Conservation (phyloP, 208 protist species). For the Wallacemonas collosoma region DNA sequence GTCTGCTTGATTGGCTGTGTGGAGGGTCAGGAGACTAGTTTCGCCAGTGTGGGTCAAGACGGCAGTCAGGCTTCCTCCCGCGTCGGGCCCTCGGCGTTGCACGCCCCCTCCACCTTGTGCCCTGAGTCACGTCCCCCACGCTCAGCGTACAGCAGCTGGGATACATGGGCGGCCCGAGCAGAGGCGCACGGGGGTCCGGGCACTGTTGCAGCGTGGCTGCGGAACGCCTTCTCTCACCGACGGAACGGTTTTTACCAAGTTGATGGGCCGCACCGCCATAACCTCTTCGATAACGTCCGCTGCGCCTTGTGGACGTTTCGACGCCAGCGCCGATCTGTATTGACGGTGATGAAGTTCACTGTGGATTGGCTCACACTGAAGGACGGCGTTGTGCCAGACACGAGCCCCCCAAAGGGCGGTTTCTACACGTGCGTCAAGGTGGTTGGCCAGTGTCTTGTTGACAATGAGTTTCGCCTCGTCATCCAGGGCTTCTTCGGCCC, state of each 20-base stretch:
- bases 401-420: conserved; percentile 21
- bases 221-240: conserved; percentile 59
- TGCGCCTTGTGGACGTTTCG: conserved; percentile 78
- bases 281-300: conserved; percentile 75
- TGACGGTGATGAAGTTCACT: conserved; percentile 68
- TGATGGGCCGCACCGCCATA: conserved; percentile 64
- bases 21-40: conserved; percentile 42
- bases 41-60: conserved; percentile 28
- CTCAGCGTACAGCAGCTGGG: conserved; percentile 44
- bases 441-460: conserved; percentile 58
- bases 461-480: conserved; percentile 72
- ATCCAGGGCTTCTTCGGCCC: conserved; percentile 73
- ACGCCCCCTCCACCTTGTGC: background rate
- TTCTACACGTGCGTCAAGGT: conserved; percentile 83
- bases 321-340: conserved; percentile 50
- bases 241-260: conserved; percentile 58
- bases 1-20: conserved; percentile 69
- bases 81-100: background rate
- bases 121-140: conserved; percentile 14
- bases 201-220: conserved; percentile 41
- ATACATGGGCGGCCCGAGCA: conserved; percentile 31
- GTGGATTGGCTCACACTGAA: conserved; percentile 57
- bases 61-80: too few species aligned
- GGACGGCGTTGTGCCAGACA: conserved; percentile 56
- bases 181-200: conserved; percentile 12